Base-by-base conservation (phyloP, 805 yeast species). In the Ogataea henricii region DNA sequence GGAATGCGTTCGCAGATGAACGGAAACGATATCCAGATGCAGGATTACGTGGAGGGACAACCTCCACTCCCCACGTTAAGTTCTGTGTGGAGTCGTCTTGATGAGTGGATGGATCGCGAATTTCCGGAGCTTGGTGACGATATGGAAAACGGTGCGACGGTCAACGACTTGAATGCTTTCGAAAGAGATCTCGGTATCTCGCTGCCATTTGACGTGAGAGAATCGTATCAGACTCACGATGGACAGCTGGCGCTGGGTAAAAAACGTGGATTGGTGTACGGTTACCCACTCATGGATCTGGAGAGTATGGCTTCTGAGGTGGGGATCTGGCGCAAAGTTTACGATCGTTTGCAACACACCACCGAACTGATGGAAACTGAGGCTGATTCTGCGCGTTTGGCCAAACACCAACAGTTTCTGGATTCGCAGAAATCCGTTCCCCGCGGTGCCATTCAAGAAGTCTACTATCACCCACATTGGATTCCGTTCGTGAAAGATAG, bases 401-500 rank as follows among this genome's bases (percentile, higher is more conserved):
- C 43, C 7, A 38, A 51, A 46, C 56, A 58, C 33, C 62, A 64
- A 21, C 68, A 70, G 47, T 73, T 76, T 53, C 66, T 67, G 56
- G 67, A 83, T 34, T 65, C 67, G 64, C 85, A 85, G 68, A 76
- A 75, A 49, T 83, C 94, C 0, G 74, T 89, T 13, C 99, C 99
- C 7, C 87, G 87, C 16, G 84, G 83, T 5, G 71, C 83, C 10
- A 73, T 90, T 38, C 87, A 87, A 63, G 76, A 79, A 7, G 81
- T 82, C 6, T 94, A 89, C 67, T 92, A 96, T n/a, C 89, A 89
- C 65, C 82, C 89, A 3, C 81, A 79, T 59, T 92, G 99, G 99
- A 82, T 92, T 49, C 98, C 99, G 3, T 67, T 92, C 44, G 81
- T 88, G 32, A 89, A 92, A 41, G 99, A 92, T 65, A 82, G 80